A percentile compares a stretch with the other conserved stretches of the same genome.
Evolutionary conservation across 208 protist species (phyloP).

Genomic region (Spongospora subterranea): DNA sequence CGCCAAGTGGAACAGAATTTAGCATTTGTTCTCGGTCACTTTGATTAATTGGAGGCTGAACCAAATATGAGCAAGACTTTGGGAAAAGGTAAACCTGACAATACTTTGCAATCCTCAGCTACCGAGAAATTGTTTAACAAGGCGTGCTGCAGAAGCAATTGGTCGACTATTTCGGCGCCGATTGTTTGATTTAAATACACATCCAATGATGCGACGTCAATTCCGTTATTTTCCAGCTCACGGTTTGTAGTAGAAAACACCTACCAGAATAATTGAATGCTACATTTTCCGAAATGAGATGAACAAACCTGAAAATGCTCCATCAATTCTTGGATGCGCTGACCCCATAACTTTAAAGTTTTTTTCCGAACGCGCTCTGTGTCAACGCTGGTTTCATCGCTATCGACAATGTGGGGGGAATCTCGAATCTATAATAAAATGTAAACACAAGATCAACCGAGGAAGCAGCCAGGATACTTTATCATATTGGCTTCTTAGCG

Average conservation of each 20-base stretch:
- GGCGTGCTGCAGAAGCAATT: neutral
- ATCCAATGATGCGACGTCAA: neutral
- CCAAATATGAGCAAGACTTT: neutral
- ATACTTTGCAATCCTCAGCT: neutral
- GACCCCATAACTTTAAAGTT: neutral
- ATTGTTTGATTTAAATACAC: neutral
- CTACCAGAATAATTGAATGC: neutral
- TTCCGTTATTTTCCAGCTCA: neutral
- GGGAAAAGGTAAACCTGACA: neutral
- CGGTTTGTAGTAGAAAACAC: neutral
- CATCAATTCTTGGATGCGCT: neutral
- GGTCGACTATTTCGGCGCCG: neutral
- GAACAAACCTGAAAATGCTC: constrained; percentile 34
- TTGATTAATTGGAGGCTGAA: neutral
- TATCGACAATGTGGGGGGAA: neutral
- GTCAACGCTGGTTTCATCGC: neutral
- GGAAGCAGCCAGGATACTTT: neutral
- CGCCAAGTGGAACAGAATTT: neutral
- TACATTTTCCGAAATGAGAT: neutral
- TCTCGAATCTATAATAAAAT: constrained; percentile 20
- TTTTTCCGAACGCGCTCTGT: neutral
- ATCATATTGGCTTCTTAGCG: neutral
- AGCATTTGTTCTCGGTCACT: neutral
- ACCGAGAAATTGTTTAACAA: neutral
- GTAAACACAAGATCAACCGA: neutral